phyloP scores from a whole-genome alignment of 2,329 filamentous ascomycete species.

The Neoascochyta sp. region DNA sequence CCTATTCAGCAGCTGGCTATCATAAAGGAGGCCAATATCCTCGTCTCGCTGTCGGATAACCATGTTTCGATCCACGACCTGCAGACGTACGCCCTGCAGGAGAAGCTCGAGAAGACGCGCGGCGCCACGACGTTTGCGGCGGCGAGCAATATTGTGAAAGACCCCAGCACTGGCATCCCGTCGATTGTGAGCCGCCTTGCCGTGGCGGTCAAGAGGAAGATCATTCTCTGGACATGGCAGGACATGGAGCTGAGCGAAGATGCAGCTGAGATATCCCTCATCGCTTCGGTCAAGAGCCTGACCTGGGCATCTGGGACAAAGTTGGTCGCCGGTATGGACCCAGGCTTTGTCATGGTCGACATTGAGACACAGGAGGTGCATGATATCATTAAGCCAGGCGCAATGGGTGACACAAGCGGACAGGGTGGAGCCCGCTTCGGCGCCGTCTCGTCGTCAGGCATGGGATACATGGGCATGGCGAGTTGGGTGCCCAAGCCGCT shows the following conservation, averaged over 20 bases:
- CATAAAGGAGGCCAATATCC: conserved; percentile 88
- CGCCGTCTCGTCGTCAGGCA: conserved; percentile 76
- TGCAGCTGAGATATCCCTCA: conserved; percentile 70
- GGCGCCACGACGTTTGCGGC: conserved; percentile 88
- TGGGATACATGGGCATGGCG: conserved; percentile 95
- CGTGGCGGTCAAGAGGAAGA: conserved; percentile 85
- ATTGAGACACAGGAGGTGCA: conserved; percentile 68
- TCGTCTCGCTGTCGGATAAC: conserved; percentile 87
- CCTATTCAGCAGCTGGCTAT: conserved; percentile 91
- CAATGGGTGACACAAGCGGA: conserved; percentile 61
- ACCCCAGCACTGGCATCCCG: conserved; percentile 78
- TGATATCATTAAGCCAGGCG: conserved; percentile 75
- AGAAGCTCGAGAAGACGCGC: conserved; percentile 76
- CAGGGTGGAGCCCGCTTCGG: conserved; percentile 73
- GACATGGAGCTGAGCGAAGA: conserved; percentile 81
- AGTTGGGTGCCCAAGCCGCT: conserved; percentile 89
- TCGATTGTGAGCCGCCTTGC: conserved; percentile 89
- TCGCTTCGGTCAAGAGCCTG: conserved; percentile 80
- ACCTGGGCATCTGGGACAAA: conserved; percentile 88
- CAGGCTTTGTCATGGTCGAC: conserved; percentile 86
- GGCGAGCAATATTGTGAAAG: conserved; percentile 92
- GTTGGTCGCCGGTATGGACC: conserved; percentile 84
- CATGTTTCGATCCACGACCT: conserved; percentile 88
- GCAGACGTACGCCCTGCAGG: conserved; percentile 75
- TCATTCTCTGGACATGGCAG: conserved; percentile 93